A percentile compares a stretch with the other conserved stretches of the same genome.
These are phyloP conservation scores for Fomitopsis schrenkii DNA, from an alignment of 1,284 basidiomycete genomes.

Conservation along the genomic window DNA sequence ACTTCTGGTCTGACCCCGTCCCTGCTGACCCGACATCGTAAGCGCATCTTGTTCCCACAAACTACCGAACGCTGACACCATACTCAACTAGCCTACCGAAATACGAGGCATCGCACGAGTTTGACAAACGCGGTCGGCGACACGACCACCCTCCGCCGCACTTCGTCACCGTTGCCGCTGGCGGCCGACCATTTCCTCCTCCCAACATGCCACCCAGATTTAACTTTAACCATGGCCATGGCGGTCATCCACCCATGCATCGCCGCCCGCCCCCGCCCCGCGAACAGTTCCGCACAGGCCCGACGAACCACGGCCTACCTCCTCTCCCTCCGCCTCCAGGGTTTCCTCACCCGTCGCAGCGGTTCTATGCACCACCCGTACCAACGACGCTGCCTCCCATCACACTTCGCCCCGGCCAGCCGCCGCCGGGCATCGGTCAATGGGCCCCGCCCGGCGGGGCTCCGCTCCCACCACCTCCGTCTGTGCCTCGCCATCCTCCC, in stretches of 20 bases:
- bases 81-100: slow-evolving; percentile 54
- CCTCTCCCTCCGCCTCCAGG: slow-evolving; percentile 1
- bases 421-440: slow-evolving; percentile 5
- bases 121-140: slow-evolving; percentile 73
- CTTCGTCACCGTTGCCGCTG: slow-evolving; percentile 4
- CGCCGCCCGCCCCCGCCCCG: slow-evolving; percentile 25
- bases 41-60: not conserved
- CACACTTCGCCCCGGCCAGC: slow-evolving; percentile 14
- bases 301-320: slow-evolving; percentile 9
- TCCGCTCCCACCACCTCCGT: slow-evolving; percentile 24
- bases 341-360: not conserved
- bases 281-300: slow-evolving; percentile 25
- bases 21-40: slow-evolving; percentile 83
- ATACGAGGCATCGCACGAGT: slow-evolving; percentile 82
- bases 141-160: slow-evolving; percentile 21
- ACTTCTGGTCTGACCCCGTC: slow-evolving; percentile 87
- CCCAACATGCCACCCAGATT: slow-evolving; percentile 15
- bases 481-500: slow-evolving; percentile 12
- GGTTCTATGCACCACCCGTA: slow-evolving; percentile 6
- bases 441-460: no score
- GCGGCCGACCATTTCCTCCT: slow-evolving; percentile 5
- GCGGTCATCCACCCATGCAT: slow-evolving; percentile 16
- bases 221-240: slow-evolving; percentile 10
- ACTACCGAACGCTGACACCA: slow-evolving; percentile 5
- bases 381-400: slow-evolving; percentile 13